phyloP scores from a whole-genome alignment of 2,329 filamentous ascomycete genomes.

The Curvularia verruculosa region DNA sequence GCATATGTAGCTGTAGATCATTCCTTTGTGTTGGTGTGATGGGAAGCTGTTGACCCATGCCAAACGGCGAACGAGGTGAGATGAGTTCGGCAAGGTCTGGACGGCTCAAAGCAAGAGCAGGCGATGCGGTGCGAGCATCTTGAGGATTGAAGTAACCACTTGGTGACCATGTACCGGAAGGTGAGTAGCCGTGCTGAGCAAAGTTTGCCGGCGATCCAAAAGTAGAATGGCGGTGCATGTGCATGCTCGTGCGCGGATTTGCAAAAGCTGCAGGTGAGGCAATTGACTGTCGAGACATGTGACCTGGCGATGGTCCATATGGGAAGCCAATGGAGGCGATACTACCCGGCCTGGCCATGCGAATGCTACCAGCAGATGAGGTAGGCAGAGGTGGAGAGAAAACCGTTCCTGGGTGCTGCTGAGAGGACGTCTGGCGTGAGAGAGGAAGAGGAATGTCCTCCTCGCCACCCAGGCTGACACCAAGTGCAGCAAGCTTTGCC shows the following conservation, averaged over 20 bases:
- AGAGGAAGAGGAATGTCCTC: constrained; percentile 65
- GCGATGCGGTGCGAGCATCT: constrained; percentile 52
- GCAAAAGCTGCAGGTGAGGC: constrained; percentile 75
- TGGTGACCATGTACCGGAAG: constrained; percentile 53
- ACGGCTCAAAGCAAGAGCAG: constrained; percentile 46
- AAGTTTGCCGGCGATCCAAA: constrained; percentile 72
- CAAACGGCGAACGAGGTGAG: constrained; percentile 67
- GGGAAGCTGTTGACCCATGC: constrained; percentile 55
- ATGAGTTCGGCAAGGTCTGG: constrained; percentile 46
- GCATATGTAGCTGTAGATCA: constrained; percentile 54
- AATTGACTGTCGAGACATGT: constrained; percentile 66
- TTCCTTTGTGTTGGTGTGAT: constrained; percentile 44
- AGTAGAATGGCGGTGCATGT: constrained; percentile 75
- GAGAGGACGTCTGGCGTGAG: constrained; percentile 74
- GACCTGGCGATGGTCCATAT: constrained; percentile 60
- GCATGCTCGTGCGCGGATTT: constrained; percentile 56
- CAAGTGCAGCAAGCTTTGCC: constrained; percentile 88
- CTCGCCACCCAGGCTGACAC: constrained; percentile 80
- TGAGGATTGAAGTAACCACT: constrained; percentile 47
- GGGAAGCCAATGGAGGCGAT: constrained; percentile 65
- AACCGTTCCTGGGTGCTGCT: constrained; percentile 74
- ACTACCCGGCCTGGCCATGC: constrained; percentile 61
- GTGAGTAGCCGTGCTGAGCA: constrained; percentile 66
- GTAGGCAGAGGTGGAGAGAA: constrained; percentile 85
- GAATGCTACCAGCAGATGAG: constrained; percentile 76